Evolutionary conservation across 2,329 filamentous ascomycete species (phyloP).

Genomic region (Monosporascus sp.): DNA sequence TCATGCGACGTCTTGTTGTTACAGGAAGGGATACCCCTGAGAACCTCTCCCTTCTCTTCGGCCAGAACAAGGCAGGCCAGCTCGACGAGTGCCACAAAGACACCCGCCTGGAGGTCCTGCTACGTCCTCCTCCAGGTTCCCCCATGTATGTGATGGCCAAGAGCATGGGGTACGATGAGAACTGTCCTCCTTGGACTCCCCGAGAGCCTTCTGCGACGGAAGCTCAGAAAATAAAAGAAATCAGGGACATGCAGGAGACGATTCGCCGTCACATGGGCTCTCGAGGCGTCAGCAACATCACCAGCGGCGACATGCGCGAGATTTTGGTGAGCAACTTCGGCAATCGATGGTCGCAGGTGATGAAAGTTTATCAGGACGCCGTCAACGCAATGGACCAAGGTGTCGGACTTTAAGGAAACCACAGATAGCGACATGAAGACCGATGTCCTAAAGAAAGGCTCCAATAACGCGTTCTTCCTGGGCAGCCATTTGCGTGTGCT

Average conservation of each 20-base stretch:
- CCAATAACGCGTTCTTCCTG: neutral
- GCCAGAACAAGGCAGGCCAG: neutral
- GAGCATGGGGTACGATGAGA: neutral
- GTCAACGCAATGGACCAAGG: constrained; percentile 1
- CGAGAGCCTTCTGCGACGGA: constrained; percentile 3
- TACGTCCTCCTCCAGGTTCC: constrained; percentile 3
- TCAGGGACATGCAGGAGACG: constrained; percentile 4
- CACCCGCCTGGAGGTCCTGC: constrained; percentile 1
- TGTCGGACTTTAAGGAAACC: too few species aligned
- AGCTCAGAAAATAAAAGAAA: neutral
- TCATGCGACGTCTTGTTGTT: constrained; percentile 3
- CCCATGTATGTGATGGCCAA: neutral
- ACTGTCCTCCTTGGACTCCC: constrained; percentile 5
- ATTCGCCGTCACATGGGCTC: constrained; percentile 3
- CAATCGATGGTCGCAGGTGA: neutral
- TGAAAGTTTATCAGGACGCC: neutral
- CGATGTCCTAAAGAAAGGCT: neutral
- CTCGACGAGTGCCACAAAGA: neutral
- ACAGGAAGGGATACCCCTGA: constrained; percentile 8
- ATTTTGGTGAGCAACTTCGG: constrained; percentile 4
- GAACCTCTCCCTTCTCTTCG: constrained; percentile 16
- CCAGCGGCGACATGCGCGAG: neutral
- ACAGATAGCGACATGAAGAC: neutral
- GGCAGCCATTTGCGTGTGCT: constrained; percentile 13
- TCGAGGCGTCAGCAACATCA: neutral